These are phyloP conservation scores for Melocanna baccifera DNA, from an alignment of 176 grass and related monocot species.

Conservation along the genomic window DNA sequence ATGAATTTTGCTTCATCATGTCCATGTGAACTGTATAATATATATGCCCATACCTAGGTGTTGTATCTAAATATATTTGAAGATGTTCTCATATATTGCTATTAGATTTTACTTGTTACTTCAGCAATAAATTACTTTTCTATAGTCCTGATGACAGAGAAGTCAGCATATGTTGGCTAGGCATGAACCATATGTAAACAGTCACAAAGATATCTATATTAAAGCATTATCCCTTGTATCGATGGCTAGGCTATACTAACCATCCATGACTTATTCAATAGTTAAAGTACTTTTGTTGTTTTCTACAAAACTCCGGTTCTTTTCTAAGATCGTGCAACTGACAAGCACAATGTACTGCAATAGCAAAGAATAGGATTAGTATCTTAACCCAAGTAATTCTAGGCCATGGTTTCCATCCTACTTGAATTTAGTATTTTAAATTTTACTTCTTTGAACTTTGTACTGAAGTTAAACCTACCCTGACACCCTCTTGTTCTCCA, in stretches of 20 bases:
- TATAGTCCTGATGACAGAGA: neutral
- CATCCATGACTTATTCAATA: neutral
- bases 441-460: neutral
- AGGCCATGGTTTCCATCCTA: neutral
- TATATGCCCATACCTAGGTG: neutral
- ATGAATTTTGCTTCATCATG: neutral
- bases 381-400: neutral
- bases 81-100: neutral
- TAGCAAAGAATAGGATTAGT: neutral
- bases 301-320: neutral
- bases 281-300: neutral
- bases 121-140: neutral
- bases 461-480: neutral
- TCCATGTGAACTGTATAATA: neutral
- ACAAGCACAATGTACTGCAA: neutral
- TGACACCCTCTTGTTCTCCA: neutral
- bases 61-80: neutral
- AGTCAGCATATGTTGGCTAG: neutral
- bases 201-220: neutral
- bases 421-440: neutral
- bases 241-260: neutral
- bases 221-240: neutral
- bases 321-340: neutral
- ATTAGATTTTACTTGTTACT: neutral
- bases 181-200: neutral